Conservation (phyloP, 169 alveolate genomes). For the Eimeria nieschulzi region DNA sequence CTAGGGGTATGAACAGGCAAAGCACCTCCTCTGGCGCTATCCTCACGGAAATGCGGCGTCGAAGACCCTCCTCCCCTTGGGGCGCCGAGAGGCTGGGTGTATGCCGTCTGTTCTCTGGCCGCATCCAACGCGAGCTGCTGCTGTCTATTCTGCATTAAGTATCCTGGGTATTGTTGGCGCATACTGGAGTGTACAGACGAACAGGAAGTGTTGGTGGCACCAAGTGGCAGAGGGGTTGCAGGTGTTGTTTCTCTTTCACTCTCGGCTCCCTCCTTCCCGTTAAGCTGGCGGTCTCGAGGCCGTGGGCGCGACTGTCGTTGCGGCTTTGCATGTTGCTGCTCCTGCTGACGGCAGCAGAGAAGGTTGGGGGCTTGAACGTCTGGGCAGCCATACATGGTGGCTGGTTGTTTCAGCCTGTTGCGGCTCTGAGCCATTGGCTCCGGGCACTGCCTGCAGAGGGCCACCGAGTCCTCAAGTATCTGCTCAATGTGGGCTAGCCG, state of each 20-base stretch:
- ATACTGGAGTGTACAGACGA: no score
- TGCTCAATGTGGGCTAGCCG: background rate
- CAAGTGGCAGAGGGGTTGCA: background rate
- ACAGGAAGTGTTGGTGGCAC: no score
- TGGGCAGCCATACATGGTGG: background rate
- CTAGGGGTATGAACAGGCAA: background rate
- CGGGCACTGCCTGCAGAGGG: background rate
- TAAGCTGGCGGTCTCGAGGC: background rate
- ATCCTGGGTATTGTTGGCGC: no score
- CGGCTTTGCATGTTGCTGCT: background rate
- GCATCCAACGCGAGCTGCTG: background rate
- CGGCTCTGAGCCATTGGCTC: background rate
- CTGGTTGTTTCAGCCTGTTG: background rate
- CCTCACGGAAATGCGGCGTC: background rate
- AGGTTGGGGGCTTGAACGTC: background rate
- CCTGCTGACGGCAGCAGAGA: background rate
- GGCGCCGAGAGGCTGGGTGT: background rate
- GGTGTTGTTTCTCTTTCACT: background rate
- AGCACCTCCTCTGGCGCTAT: background rate
- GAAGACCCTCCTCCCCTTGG: background rate
- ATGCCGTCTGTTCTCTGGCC: background rate
- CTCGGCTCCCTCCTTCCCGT: background rate
- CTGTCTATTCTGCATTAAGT: no score
- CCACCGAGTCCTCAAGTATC: background rate
- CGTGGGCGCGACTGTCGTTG: background rate